Base-by-base conservation (phyloP, 179 eudicot species). In the Silene coronaria region DNA sequence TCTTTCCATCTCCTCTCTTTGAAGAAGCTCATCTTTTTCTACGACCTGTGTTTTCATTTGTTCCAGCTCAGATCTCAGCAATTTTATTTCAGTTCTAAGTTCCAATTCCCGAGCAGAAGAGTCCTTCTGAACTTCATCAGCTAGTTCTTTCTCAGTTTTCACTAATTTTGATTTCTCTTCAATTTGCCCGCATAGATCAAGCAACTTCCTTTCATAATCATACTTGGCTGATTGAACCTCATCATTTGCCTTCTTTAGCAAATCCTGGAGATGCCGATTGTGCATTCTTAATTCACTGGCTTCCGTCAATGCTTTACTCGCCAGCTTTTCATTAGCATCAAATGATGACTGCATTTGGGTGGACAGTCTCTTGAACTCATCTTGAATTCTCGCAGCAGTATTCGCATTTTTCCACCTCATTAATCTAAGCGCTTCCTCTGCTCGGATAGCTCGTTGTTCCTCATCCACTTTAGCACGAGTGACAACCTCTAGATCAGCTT, bases 381-480 rank as follows among this genome's bases (percentile, higher is more conserved):
- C 93, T 78, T 91, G 97, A 64, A 95, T 84, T 82, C 90, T 85
- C 42, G 89, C 92, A 67, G 97, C 97, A 14, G 92, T 88, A 22
- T 81, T 87, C 12, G 85, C 90, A 82, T 92, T 91, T 70, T 91
- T 88, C 93, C 81, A 85, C 75, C 84, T 82, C 60, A 85, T 81
- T 83, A 88, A 82, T 81, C 86, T 87, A 73, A 95, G 75, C 60
- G 82, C 81, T 82, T 88, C 97, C 83, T 95, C 97, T 38, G 97
- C 96, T 83, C 72, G 78, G 78, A 92, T 87, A 2, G 97, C 96
- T 86, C 96, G 84, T 70, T 95, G 87, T 84, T 95, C 97, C 80
- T 92, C 91, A 80, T 89, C 91, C 64, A 95, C 88, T 86, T 88
- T 95, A 64, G 87, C 86, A 75, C 66, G 73, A 6, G 84, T 84